Evolutionary conservation across 2,329 filamentous ascomycete species (phyloP), one percentile per base, ranked within the genome.

Genomic region (Arthrobotrys megalospora): DNA sequence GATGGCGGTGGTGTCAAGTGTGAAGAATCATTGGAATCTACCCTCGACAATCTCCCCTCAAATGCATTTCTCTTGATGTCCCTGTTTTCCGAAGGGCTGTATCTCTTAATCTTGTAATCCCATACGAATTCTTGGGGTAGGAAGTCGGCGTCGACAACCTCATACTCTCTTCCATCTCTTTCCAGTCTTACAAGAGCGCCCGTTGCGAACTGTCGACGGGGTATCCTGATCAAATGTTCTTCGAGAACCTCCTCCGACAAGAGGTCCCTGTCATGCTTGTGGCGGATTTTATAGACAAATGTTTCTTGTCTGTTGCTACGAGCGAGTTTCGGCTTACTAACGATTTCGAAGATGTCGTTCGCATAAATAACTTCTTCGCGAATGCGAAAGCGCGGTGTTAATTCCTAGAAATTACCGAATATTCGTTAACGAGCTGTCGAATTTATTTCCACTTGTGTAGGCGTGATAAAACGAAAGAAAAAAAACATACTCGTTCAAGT

Each of bases 311-410:
- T 50, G 34, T 63, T 62, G 24, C 50, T 45, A 21, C 66, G 66
- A 4, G 41, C 38, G 12, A 70, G 73, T 19, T 62, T 71, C 24
- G 73, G 73, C 41, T 66, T 71, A 47, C 41, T 71, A n/a, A 71
- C 52, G 16, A 77, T 52, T 24, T 71, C 67, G 38, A 71, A 77
- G 21, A 77, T 48, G 43, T 77, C 73, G n/a, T 71, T 77, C 19
- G 69, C 73, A 21, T 60, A 77, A 14, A 77, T 66, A 19, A 77
- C 73, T 24, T 77, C 73, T 32, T 77, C 60, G 14, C 73, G 45
- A 28, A 66, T 48, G n/a, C 65, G 73, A 52, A 77, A 77, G 6
- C 60, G 73, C 1, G 73, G 66, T 5, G 66, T 71, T 6, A 67
- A 24, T 24, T 77, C 73, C 73, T 77, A 47, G 0, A 32, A 32